Evolutionary conservation across 2,329 filamentous ascomycete genomes (phyloP), one percentile per base, ranked within the genome.

Genomic region (Allantophomopsis cytisporea): DNA sequence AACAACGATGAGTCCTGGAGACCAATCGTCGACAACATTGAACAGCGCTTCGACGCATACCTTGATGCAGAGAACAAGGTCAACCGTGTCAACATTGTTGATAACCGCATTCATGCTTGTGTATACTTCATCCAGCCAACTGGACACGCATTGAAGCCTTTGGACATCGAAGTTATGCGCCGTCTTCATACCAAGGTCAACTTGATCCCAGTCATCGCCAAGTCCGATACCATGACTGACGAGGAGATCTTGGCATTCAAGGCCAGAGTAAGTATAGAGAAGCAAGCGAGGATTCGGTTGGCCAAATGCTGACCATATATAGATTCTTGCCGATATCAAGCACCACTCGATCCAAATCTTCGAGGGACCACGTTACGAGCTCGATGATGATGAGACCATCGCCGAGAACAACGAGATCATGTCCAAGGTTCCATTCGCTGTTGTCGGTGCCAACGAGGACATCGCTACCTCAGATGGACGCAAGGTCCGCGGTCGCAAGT

Each of bases 1-100:
- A 98, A 98, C 81, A 98, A 98, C 60, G 91, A 96, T 56, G 91
- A 96, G 66, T 98, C 91, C 20, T 98, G 91, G 91, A 80, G 91
- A 57, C 91, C 91, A 41, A 98, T 98, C 65, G 82, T 95, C 54
- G 91, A 98, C 72, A 96, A 96, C 73, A 96, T 98, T 56, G 91
- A 98, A 73, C 87, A 94, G 73, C 84, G 91, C 52, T 98, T 91
- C 58, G 91, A 98, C 64, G 88, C 91, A 39, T 98, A 96, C 64
- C 74, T 98, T 43, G 91, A 98, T 65, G 89, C 91, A 35, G 91
- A 98, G 76, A 98, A 98, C 79, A 98, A 96, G 77, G 87, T 98
- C 62, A 98, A 98, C 73, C 86, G 91, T 56, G 94, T 95, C 80
- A 98, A 98, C 75, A 96, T 96, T 62, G 83, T 98, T 47, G 91